Evolutionary conservation across 352 stramenopile genomes (phyloP).

Genomic region (Globisporangium nodosum): DNA sequence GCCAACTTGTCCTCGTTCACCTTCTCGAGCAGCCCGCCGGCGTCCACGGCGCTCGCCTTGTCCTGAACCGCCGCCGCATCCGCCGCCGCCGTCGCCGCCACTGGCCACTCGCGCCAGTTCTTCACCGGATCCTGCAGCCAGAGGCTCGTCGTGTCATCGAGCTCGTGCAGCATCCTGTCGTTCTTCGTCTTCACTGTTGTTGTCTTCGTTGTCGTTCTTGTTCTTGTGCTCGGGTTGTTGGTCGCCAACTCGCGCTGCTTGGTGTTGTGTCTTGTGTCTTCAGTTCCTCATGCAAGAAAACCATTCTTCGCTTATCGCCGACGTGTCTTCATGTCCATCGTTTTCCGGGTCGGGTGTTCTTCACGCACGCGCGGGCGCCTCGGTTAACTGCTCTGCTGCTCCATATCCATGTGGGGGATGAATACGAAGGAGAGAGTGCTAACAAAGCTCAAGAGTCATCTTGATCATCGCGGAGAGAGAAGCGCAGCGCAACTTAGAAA

Average conservation of each 20-base stretch:
- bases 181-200: slow-evolving; percentile 14
- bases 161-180: slow-evolving; percentile 52
- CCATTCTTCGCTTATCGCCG: slow-evolving; percentile 71
- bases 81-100: slow-evolving; percentile 8
- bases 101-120: slow-evolving; percentile 45
- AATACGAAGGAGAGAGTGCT: slow-evolving; percentile 60
- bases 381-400: slow-evolving; percentile 26
- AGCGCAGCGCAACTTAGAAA: slow-evolving; percentile 79
- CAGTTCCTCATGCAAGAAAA: slow-evolving; percentile 74
- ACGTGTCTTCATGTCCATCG: slow-evolving; percentile 57
- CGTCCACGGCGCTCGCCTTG: slow-evolving; percentile 21
- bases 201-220: slow-evolving; percentile 24
- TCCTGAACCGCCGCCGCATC: slow-evolving; percentile 14
- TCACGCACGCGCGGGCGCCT: slow-evolving; percentile 34
- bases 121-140: slow-evolving; percentile 52
- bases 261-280: slow-evolving; percentile 49
- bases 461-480: slow-evolving; percentile 62
- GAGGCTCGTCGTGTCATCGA: slow-evolving; percentile 41
- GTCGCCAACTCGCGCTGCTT: slow-evolving; percentile 11
- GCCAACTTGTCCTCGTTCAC: slow-evolving; percentile 66
- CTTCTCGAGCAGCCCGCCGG: slow-evolving; percentile 49
- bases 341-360: slow-evolving; percentile 50
- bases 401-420: slow-evolving; percentile 41
- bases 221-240: slow-evolving; percentile 15
- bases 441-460: slow-evolving; percentile 69